Evolutionary conservation across 495 filamentous ascomycete species (phyloP), one percentile per base, ranked within the genome.

Genomic region (Halenospora varia): DNA sequence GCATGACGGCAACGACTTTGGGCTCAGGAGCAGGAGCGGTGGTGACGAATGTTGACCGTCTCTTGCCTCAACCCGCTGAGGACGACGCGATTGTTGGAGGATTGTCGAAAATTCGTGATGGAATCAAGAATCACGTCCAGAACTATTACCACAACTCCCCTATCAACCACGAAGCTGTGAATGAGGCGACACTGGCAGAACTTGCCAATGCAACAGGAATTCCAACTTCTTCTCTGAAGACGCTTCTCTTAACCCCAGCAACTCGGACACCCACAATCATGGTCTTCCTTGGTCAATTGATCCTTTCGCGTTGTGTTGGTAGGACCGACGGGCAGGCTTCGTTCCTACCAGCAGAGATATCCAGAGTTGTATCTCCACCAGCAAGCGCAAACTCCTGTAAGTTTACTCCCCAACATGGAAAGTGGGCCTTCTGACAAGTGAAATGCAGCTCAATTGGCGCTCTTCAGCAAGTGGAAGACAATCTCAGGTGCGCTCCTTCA

Each of bases 51-150:
- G 40, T 59, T 2, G 51, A 59, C 25, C 42, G 25, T 40, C 17
- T 51, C 15, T 10, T 59, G 25, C 56, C 57, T 22, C 56, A 55
- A 25, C 61, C 57, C 25, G 25, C 52, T 2, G 68, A 70, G 25
- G 70, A 73, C 46, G 63, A 66, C 44, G 68, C 66, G 3, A 67
- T 73, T 39, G 51, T 52, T 23, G 61, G 63, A 25, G 71, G 62
- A 25, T 41, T 74, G 4, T 66, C 69, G 20, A 71, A 65, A 51
- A 57, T 74, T 26, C 58, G 67, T 11, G 67, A 57, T 45, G 23
- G 29, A 8, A 67, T 74, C 58, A 73, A 73, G 50, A 73, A 73
- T 53, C 71, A 74, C 46, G 70, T 67, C 41, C 70, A 70, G 60
- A 74, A 68, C 53, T 74, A 71, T 50, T 74, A 72, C 41, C 66